These are phyloP conservation scores for Drechslerella stenobrocha DNA, from an alignment of 2,329 filamentous ascomycete genomes.

Conservation along the genomic window DNA sequence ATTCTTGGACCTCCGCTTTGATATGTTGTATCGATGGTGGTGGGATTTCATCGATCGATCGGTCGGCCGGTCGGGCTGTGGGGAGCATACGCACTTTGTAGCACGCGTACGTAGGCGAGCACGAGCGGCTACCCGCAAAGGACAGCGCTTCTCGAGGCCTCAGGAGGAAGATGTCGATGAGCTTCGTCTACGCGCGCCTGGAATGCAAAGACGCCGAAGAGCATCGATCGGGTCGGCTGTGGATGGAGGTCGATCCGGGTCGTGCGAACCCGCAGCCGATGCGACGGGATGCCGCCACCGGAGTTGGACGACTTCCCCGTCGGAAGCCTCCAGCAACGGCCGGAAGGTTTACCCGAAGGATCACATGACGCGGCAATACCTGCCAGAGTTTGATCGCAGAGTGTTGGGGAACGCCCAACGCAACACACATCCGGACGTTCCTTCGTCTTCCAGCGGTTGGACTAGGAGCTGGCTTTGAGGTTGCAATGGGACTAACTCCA, in stretches of 20 bases:
- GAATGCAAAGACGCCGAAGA: background rate
- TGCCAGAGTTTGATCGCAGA: conserved; percentile 8
- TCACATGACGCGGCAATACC: conserved; percentile 13
- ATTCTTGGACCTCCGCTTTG: no score
- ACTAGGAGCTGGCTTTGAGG: background rate
- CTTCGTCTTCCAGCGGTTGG: background rate
- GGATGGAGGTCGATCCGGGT: conserved; percentile 11
- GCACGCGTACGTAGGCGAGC: no score
- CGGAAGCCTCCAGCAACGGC: no score
- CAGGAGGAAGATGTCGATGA: no score
- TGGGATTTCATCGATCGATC: no score
- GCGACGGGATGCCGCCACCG: conserved; percentile 9
- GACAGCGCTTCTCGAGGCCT: no score
- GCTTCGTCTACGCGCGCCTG: background rate
- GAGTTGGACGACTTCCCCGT: no score
- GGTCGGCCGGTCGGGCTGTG: no score
- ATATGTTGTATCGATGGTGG: no score
- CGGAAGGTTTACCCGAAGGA: no score
- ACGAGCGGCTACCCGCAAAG: no score
- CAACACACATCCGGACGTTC: conserved; percentile 33
- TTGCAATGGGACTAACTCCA: no score
- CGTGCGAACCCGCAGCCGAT: conserved; percentile 21
- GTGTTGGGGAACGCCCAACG: conserved; percentile 39
- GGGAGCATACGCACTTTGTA: background rate
- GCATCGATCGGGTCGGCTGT: conserved; percentile 35